Evolutionary conservation across 169 alveolate genomes (phyloP).

Genomic region (Hammondia hammondi): DNA sequence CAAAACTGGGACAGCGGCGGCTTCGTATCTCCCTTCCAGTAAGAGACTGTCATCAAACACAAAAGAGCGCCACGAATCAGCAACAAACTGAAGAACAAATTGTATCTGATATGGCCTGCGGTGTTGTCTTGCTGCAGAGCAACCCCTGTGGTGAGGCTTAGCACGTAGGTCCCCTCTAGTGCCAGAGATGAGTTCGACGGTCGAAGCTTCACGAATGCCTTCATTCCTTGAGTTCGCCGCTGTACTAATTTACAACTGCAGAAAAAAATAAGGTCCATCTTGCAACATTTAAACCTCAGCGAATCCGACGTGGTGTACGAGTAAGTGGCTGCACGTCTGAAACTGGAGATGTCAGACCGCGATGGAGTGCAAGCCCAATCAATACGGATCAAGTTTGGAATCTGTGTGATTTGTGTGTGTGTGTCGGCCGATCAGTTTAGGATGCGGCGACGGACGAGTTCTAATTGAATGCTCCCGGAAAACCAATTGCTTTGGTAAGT

Average conservation of each 20-base stretch:
- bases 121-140: background rate
- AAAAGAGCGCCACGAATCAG: background rate
- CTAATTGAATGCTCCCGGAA: constrained; percentile 58
- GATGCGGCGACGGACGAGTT: constrained; percentile 70
- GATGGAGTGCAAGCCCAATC: background rate
- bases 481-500: constrained; percentile 42
- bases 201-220: background rate
- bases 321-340: constrained; percentile 17
- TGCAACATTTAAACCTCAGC: constrained; percentile 10
- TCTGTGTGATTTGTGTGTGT: background rate
- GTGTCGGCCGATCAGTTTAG: constrained; percentile 31
- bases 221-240: background rate
- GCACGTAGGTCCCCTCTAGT: background rate
- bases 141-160: constrained; percentile 17
- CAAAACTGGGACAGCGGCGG: constrained; percentile 33
- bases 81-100: background rate
- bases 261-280: constrained; percentile 32
- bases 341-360: background rate
- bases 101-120: background rate
- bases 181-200: background rate
- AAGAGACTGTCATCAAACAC: background rate
- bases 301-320: constrained; percentile 58
- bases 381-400: background rate
- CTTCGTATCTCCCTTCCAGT: constrained; percentile 26
- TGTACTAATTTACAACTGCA: background rate